Evolutionary conservation across 2,329 filamentous ascomycete species (phyloP).

Genomic region (Zalaria obscura): DNA sequence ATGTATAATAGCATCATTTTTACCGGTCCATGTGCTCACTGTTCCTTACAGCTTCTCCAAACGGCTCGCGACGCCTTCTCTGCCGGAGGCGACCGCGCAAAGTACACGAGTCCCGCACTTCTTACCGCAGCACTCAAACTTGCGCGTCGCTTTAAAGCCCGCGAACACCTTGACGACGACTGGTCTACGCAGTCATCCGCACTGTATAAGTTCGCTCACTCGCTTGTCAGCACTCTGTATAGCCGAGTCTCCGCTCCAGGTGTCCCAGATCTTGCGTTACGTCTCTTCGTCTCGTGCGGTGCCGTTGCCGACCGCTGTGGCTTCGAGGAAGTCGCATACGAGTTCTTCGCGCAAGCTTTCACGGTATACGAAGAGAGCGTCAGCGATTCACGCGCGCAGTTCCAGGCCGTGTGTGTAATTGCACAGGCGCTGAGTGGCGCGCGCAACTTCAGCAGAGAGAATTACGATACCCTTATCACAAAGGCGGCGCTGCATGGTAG

Average conservation of each 20-base stretch:
- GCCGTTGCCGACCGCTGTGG: conserved; percentile 84
- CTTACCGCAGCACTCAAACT: conserved; percentile 84
- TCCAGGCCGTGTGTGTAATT: conserved; percentile 93
- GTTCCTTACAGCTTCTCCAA: conserved; percentile 52
- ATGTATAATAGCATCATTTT: conserved; percentile 6
- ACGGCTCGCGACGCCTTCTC: conserved; percentile 72
- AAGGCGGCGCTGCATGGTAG: conserved; percentile 95
- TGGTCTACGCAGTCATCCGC: conserved; percentile 62
- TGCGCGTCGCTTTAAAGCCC: conserved; percentile 72
- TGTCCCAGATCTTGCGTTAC: conserved; percentile 74
- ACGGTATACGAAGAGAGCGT: conserved; percentile 96
- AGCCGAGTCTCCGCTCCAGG: conserved; percentile 58
- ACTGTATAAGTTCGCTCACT: conserved; percentile 92
- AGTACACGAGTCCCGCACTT: conserved; percentile 86
- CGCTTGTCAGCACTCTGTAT: conserved; percentile 73
- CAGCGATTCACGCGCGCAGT: conserved; percentile 89
- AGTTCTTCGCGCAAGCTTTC: conserved; percentile 96
- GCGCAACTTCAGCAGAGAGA: conserved; percentile 85
- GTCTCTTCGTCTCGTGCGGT: conserved; percentile 81
- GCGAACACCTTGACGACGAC: conserved; percentile 74
- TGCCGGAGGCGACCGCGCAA: conserved; percentile 88
- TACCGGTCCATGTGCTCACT: no score
- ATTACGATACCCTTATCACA: conserved; percentile 96
- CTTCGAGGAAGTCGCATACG: conserved; percentile 92
- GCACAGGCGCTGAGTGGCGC: conserved; percentile 80